These are phyloP conservation scores for Ascochyta fabae DNA, from an alignment of 2,329 filamentous ascomycete species.

Conservation along the genomic window DNA sequence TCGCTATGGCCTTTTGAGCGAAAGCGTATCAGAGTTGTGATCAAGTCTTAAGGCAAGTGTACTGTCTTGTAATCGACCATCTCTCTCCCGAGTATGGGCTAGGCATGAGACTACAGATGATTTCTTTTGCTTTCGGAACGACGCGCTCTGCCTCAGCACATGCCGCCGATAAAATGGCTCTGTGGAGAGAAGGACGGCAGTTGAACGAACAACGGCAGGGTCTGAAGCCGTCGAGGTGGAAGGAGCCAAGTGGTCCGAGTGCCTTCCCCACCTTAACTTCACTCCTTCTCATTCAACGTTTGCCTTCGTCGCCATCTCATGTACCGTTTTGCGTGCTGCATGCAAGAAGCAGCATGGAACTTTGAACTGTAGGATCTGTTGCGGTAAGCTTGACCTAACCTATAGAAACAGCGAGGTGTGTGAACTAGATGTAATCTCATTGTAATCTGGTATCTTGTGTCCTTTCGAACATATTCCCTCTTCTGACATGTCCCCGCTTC, in stretches of 20 bases:
- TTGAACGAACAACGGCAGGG: not conserved
- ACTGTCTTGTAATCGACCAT: not conserved
- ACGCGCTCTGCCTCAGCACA: too few species aligned
- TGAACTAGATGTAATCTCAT: too few species aligned
- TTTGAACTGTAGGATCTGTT: too few species aligned
- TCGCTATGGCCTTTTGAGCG: not conserved
- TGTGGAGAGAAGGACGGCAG: not conserved
- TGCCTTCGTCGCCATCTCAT: too few species aligned
- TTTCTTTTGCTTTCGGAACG: not conserved
- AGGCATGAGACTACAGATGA: not conserved
- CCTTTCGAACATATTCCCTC: not conserved
- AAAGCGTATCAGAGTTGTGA: not conserved
- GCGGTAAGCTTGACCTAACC: too few species aligned
- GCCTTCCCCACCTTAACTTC: not conserved
- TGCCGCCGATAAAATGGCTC: not conserved
- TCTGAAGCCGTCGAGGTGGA: not conserved
- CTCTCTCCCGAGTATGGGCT: not conserved
- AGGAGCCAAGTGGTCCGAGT: not conserved
- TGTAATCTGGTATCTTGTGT: too few species aligned
- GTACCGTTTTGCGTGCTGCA: too few species aligned
- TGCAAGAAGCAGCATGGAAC: too few species aligned
- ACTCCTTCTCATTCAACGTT: not conserved
- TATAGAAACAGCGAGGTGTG: too few species aligned
- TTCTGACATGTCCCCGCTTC: not conserved
- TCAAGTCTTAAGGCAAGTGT: conserved; percentile 6